Conservation (phyloP, 2,329 filamentous ascomycete species). For the Catunica adiposa region DNA sequence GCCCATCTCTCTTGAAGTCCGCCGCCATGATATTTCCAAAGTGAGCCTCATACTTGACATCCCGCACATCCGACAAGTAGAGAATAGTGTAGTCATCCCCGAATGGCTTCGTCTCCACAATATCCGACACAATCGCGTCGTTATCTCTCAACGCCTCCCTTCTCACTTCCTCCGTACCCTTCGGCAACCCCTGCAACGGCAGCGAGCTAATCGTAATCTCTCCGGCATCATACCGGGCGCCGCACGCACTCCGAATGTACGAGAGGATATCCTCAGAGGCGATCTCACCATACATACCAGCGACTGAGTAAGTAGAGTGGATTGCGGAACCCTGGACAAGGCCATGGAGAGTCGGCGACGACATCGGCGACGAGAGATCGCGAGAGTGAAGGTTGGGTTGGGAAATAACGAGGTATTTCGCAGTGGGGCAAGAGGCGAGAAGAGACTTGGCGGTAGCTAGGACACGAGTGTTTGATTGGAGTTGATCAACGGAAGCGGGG, state of each 20-base stretch:
- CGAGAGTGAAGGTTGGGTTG: constrained; percentile 57
- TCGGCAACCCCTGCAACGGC: constrained; percentile 9
- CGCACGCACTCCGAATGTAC: constrained; percentile 33
- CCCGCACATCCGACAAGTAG: constrained; percentile 44
- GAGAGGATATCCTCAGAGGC: constrained; percentile 26
- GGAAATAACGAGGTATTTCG: constrained; percentile 59
- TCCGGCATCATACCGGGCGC: constrained; percentile 12
- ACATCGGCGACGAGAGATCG: constrained; percentile 39
- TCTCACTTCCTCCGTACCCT: background rate
- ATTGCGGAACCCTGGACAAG: constrained; percentile 24
- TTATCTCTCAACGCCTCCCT: constrained; percentile 6
- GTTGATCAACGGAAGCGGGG: constrained; percentile 23
- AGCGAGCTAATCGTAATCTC: constrained; percentile 11
- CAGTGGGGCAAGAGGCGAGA: constrained; percentile 53
- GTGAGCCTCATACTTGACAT: constrained; percentile 13
- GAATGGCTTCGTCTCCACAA: constrained; percentile 25
- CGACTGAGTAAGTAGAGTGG: constrained; percentile 30
- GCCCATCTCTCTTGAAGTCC: constrained; percentile 52
- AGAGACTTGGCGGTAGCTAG: constrained; percentile 29
- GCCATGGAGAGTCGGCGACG: constrained; percentile 32
- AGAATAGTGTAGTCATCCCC: constrained; percentile 53
- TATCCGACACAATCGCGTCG: constrained; percentile 34
- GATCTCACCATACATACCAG: constrained; percentile 40
- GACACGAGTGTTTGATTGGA: constrained; percentile 31
- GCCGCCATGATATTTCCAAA: constrained; percentile 19